Evolutionary conservation across 139 green algal species (phyloP), one percentile per base, ranked within the genome.

Genomic region (Picochlorum sp.): DNA sequence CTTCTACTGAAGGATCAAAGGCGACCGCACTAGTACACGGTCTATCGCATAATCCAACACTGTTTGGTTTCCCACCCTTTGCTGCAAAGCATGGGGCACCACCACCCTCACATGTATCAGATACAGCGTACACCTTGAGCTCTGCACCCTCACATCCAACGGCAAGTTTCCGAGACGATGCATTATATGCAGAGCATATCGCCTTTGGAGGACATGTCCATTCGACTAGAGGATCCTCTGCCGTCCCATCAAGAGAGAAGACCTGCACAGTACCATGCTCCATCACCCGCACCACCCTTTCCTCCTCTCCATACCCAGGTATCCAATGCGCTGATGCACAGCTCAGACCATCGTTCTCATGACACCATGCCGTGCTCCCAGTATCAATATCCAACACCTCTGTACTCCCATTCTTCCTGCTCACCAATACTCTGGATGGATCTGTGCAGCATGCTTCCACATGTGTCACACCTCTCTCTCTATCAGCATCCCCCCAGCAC

Each of bases 1-100:
- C 18, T 26, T 26, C 47, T 8, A 49, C 16, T 4, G n/a, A 10
- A 2, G 63, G 71, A 7, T 68, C 30, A 16, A 70, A 74, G 5
- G 66, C 14, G 4, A 78, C 31, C 4, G 72, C 64, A 5, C 68
- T 70, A 31, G 70, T 80, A 47, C 63, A 71, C 1, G 66, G 65
- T 26, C 38, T 44, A 62, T 82, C 76, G 7, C 72, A 57, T 6
- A 82, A 47, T 1, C 76, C 76, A 14, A 82, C 67, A 38, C 34
- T 41, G 56, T 81, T 82, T 20, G 73, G 76, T 44, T 73, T 77
- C 15, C 59, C 55, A 4, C 76, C 73, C 51, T 81, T 81, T 21
- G 60, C 76, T 4, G 68, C 31, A 49, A 62, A 80, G 16, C 44
- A 30, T 59, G n/a, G 10, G 10, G 47, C 47, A 13, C 24, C 24